These are phyloP conservation scores for Sclerotinia spermophila DNA, from an alignment of 2,329 filamentous ascomycete species.

Conservation along the genomic window DNA sequence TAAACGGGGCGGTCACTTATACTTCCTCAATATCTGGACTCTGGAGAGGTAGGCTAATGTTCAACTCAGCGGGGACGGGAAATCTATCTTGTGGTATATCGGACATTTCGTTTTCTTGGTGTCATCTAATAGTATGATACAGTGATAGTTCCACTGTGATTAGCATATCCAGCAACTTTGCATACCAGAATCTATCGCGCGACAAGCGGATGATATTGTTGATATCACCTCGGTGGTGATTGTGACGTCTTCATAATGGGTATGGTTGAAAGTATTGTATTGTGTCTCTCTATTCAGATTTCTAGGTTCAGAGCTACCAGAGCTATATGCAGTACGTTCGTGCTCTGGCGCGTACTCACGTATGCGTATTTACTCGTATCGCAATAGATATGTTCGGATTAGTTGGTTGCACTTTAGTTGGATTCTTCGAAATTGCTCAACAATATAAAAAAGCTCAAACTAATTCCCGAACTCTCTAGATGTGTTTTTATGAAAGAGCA, in stretches of 20 bases:
- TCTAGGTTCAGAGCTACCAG: no score
- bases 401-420: slow-evolving; percentile 25
- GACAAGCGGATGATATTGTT: background rate
- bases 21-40: background rate
- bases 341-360: no score
- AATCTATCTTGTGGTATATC: slow-evolving; percentile 20
- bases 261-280: no score
- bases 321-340: no score
- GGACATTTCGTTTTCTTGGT: background rate
- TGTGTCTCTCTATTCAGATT: no score
- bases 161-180: slow-evolving; percentile 13
- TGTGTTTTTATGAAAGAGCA: slow-evolving; percentile 20
- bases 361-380: no score
- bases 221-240: no score
- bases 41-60: background rate
- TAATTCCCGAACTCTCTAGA: slow-evolving; percentile 21
- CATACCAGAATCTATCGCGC: background rate
- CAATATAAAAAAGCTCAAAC: background rate
- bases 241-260: no score
- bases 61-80: slow-evolving; percentile 17
- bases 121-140: background rate
- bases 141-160: slow-evolving; percentile 21
- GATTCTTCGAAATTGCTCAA: slow-evolving; percentile 11
- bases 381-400: slow-evolving; percentile 28
- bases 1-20: slow-evolving; percentile 20